Conservation (phyloP, 1,284 basidiomycete species). For the Bothia castanella region DNA sequence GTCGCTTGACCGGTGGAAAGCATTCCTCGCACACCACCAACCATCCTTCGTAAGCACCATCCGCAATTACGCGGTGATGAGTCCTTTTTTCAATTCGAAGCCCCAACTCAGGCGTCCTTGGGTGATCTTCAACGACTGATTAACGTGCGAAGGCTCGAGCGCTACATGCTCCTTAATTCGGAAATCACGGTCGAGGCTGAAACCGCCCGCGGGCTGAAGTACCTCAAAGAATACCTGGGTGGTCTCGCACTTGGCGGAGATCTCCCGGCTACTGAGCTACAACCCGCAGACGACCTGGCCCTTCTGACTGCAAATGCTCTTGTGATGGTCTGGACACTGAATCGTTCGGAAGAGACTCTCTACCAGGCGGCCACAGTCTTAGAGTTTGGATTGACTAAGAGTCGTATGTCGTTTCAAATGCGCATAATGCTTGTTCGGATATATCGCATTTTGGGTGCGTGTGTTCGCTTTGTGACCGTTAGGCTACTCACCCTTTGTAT, state of each 20-base stretch:
- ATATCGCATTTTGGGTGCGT: slow-evolving; percentile 70
- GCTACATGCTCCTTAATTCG: slow-evolving; percentile 48
- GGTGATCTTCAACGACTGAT: slow-evolving; percentile 56
- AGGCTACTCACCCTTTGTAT: slow-evolving; percentile 3
- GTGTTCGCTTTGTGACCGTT: neutral
- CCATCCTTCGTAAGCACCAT: slow-evolving; percentile 46
- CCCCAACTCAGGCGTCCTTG: slow-evolving; percentile 40
- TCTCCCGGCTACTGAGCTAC: slow-evolving; percentile 74
- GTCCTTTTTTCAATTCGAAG: slow-evolving; percentile 14
- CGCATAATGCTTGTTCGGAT: slow-evolving; percentile 72
- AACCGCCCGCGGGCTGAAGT: slow-evolving; percentile 45
- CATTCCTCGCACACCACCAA: slow-evolving; percentile 49
- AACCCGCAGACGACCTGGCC: slow-evolving; percentile 82
- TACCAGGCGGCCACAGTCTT: slow-evolving; percentile 60
- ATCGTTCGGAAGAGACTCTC: slow-evolving; percentile 54
- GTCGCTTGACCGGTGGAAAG: slow-evolving; percentile 49
- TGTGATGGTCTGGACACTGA: slow-evolving; percentile 60
- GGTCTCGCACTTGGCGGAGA: slow-evolving; percentile 62
- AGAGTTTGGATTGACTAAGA: slow-evolving; percentile 69
- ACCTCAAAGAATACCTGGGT: slow-evolving; percentile 57
- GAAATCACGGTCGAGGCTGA: slow-evolving; percentile 58
- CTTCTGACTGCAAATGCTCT: slow-evolving; percentile 69
- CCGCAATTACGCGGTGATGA: slow-evolving; percentile 10
- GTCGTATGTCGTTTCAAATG: slow-evolving; percentile 73
- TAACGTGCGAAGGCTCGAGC: slow-evolving; percentile 69